phyloP scores from a whole-genome alignment of 192 early-diverging fungal species.

The Coemansia sp. region DNA sequence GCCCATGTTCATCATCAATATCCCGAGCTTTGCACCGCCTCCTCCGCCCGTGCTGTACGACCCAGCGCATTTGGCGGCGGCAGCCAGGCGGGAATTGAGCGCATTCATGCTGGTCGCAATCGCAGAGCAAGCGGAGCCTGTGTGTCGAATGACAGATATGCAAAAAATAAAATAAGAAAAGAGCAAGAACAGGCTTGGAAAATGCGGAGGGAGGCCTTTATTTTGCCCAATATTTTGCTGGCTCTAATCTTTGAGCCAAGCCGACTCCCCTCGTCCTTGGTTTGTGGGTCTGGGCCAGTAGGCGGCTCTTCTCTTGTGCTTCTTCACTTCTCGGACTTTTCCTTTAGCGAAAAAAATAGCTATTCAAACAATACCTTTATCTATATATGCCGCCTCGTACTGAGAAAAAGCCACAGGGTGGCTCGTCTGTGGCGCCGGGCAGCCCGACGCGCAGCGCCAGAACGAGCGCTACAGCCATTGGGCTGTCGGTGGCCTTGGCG shows the following conservation, averaged over 20 bases:
- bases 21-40: constrained; percentile 60
- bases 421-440: neutral
- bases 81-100: neutral
- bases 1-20: constrained; percentile 95
- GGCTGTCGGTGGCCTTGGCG: constrained; percentile 6
- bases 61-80: constrained; percentile 3
- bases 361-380: neutral
- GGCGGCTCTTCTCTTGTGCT: too few relatives aligned
- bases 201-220: too few relatives aligned
- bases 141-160: neutral
- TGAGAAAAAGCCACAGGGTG: neutral
- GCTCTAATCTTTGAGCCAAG: too few relatives aligned
- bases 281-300: too few relatives aligned
- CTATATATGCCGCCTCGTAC: neutral
- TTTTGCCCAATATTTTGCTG: too few relatives aligned
- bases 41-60: constrained; percentile 15
- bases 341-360: too few relatives aligned
- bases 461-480: neutral
- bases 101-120: neutral
- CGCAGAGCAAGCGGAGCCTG: neutral
- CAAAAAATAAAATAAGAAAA: neutral
- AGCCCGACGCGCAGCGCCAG: neutral
- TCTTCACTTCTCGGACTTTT: too few relatives aligned
- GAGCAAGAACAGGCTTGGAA: too few relatives aligned
- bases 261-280: too few relatives aligned